Conservation (phyloP, 2,329 filamentous ascomycete species). For the Aspergillus hortae region DNA sequence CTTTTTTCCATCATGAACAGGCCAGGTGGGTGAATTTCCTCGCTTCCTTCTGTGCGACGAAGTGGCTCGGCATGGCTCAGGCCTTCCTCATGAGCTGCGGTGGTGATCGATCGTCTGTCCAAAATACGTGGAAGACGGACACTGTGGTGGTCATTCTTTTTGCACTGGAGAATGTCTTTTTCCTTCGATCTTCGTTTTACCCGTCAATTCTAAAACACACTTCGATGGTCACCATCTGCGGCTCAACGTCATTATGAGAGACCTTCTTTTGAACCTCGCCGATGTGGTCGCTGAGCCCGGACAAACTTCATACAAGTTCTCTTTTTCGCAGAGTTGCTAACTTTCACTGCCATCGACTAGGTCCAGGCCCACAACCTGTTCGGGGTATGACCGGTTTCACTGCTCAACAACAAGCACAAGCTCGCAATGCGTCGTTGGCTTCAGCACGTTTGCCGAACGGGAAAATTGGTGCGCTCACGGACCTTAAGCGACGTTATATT, state of each 20-base stretch:
- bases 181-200: too few species aligned
- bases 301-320: not conserved
- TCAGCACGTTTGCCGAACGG: conserved; percentile 52
- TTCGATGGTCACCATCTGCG: too few species aligned
- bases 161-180: too few species aligned
- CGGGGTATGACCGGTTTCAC: conserved; percentile 54
- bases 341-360: conserved; percentile 27
- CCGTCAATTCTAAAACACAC: too few species aligned
- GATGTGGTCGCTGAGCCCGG: conserved; percentile 3
- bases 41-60: conserved; percentile 18
- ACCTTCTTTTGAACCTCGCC: not conserved
- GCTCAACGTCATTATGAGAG: too few species aligned
- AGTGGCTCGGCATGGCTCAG: conserved; percentile 9
- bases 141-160: not conserved
- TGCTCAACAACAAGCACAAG: conserved; percentile 48
- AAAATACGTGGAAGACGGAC: not conserved
- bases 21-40: conserved; percentile 39
- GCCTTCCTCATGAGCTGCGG: not conserved
- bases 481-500: not conserved
- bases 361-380: conserved; percentile 49
- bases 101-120: too few species aligned
- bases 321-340: conserved; percentile 9
- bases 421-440: conserved; percentile 46
- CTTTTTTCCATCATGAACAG: conserved; percentile 42
- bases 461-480: conserved; percentile 47